Evolutionary conservation across 2,329 filamentous ascomycete genomes (phyloP), one percentile per base, ranked within the genome.

Genomic region (Rutstroemia sp.): DNA sequence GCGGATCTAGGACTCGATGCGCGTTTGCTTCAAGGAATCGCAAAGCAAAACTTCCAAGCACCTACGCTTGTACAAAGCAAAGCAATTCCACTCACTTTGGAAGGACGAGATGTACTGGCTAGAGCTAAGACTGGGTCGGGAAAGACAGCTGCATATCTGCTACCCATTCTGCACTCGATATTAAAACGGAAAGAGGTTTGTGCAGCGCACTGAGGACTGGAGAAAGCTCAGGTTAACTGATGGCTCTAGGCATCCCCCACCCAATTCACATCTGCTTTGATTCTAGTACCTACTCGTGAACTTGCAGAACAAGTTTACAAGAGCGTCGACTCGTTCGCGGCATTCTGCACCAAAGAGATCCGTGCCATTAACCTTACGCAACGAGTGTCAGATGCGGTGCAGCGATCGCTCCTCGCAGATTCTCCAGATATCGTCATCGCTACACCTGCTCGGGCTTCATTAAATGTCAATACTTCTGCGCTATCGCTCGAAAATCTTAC

Each of bases 51-150:
- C 71, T 97, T 92, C 75, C 79, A 86, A 60, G 84, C 84, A 57
- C 94, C 94, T 14, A 97, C 94, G n/a, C 80, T 86, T 12, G 88
- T 97, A 1, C 94, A 99, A 73, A 81, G 83, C 44, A 86, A 87
- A 71, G 89, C 89, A 1, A 95, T 99, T 60, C 94, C 94, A 1
- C 74, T 96, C 39, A 90, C 89, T 21, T 77, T 97, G 17, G 84
- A 91, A 61, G 92, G 94, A 12, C 86, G 89, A 67, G 91, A 97
- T 77, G 84, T 99, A 48, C 77, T 97, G 41, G 92, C 91, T 54
- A 91, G 92, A 68, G 90, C 92, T 39, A 95, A 92, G 72, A 97
- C 94, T 5, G 94, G 94, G 12, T 96, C 92, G 4, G 94, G 94
- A 64, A 99, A 99, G 78, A 99, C 94, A 10, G 90, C 90, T n/a